Base-by-base conservation (phyloP, 148 eudicot genomes). In the Camellia japonica region DNA sequence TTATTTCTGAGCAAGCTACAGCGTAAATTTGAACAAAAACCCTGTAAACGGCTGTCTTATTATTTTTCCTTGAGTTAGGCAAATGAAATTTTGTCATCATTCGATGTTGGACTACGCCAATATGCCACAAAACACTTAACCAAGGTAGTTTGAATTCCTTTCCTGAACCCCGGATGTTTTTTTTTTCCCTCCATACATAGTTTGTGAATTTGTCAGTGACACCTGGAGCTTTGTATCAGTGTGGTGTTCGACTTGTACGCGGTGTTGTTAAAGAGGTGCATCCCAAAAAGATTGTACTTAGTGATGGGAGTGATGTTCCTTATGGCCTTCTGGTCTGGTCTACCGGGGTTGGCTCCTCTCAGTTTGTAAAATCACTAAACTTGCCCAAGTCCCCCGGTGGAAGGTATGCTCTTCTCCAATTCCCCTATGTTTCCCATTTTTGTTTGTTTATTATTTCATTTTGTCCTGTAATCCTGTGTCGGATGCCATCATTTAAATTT, bases 241-340 rank as follows among this genome's bases (percentile, higher is more conserved):
- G 79, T 68, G 98, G 98, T 49, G 95, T 94, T 66, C 92, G 92
- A 51, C 93, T 94, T 10, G 84, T 90, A 13, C 88, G 91, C 11
- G 95, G 95, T 41, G 85, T 90, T 58, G 98, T 94, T 68, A 94
- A 93, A 84, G 98, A 89, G 84, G 98, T 94, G 63, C 89, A 91
- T 79, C 77, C 86, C 13, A 87, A 86, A 58, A 90, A 87, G 82
- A 88, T 94, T 46, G 78, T 90, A 23, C 97, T 94, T n/a, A 93
- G 87, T 78, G 97, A 93, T 64, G 98, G 97, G 75, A 91, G 92
- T 74, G 93, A 91, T 63, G 94, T 94, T 74, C 95, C 98, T 44
- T 94, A 90, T 78, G 98, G 98, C 12, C 90, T 93, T 44, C 83
- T 94, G 80, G 97, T 94, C 18, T 94, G 98, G 98, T 94, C 98